A percentile compares a stretch with the other conserved stretches of the same genome.
Conservation (phyloP, 805 yeast genomes). For the Yarrowia sp. region DNA sequence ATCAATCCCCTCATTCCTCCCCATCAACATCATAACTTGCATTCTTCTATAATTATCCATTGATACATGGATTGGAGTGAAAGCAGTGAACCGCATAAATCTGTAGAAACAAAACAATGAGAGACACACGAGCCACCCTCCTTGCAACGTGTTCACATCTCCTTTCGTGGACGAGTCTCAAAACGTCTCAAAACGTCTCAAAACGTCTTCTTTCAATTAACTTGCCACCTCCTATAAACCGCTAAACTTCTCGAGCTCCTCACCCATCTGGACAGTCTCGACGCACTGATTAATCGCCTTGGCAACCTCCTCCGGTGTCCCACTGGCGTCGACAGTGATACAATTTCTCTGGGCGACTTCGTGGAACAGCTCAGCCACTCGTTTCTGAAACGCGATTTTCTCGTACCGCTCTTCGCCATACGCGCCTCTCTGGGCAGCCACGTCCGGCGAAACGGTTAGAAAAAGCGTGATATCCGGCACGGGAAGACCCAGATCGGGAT, state of each 20-base stretch:
- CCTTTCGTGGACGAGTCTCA: no score
- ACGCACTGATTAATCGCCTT: constrained; percentile 47
- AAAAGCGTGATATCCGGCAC: constrained; percentile 85
- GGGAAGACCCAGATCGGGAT: constrained; percentile 85
- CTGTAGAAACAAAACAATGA: no score
- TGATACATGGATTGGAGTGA: no score
- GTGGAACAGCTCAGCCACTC: constrained; percentile 67
- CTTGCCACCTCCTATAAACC: constrained; percentile 7
- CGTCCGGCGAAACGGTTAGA: constrained; percentile 63
- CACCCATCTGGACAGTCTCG: not conserved
- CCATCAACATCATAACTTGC: no score
- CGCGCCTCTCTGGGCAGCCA: constrained; percentile 64
- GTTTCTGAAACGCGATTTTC: constrained; percentile 69
- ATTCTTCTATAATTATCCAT: no score
- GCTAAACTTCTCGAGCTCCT: constrained; percentile 1
- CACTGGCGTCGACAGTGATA: constrained; percentile 65
- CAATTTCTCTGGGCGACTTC: constrained; percentile 51
- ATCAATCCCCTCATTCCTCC: no score
- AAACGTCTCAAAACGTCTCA: no score
- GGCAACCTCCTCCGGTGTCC: constrained; percentile 63
- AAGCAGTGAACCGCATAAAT: no score
- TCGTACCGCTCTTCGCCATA: constrained; percentile 97
- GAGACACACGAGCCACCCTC: no score
- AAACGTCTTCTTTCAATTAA: no score
- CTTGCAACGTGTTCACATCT: no score